Conservation (phyloP, 768 basidiomycete genomes). For the Hemileccinum rubropunctum region DNA sequence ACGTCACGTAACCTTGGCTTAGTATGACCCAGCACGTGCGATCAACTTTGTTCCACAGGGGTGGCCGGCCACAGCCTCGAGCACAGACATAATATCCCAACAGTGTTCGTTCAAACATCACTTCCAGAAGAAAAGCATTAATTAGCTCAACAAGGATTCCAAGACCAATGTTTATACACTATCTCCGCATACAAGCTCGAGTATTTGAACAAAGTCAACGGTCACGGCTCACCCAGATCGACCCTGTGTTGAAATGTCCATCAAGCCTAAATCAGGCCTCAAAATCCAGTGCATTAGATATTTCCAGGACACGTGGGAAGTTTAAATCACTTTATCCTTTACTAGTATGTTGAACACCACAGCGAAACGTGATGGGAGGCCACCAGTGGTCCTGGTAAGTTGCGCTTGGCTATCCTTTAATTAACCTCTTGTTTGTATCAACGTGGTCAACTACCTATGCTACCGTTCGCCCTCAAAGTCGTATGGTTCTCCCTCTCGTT, state of each 20-base stretch:
- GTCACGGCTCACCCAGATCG: no score
- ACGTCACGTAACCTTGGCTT: no score
- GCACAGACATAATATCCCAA: no score
- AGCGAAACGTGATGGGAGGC: not conserved
- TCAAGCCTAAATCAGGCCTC: not conserved
- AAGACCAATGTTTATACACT: no score
- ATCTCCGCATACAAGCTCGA: no score
- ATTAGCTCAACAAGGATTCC: no score
- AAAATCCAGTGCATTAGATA: not conserved
- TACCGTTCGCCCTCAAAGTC: conserved; percentile 53
- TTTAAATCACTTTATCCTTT: not conserved
- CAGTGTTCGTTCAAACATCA: no score
- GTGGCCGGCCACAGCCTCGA: no score
- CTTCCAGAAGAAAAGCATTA: no score
- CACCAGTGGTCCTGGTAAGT: not conserved
- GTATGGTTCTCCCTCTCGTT: conserved; percentile 58
- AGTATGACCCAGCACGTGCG: no score
- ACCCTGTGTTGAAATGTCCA: not conserved
- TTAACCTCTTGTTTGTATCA: not conserved
- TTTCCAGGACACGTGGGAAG: conserved; percentile 5
- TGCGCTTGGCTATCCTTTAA: not conserved
- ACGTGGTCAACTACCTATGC: conserved; percentile 36
- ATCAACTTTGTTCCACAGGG: no score
- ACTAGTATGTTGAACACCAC: not conserved
- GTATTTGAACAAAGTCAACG: no score